Base-by-base conservation (phyloP, 352 stramenopile species). In the Pilasporangium apinafurcum region DNA sequence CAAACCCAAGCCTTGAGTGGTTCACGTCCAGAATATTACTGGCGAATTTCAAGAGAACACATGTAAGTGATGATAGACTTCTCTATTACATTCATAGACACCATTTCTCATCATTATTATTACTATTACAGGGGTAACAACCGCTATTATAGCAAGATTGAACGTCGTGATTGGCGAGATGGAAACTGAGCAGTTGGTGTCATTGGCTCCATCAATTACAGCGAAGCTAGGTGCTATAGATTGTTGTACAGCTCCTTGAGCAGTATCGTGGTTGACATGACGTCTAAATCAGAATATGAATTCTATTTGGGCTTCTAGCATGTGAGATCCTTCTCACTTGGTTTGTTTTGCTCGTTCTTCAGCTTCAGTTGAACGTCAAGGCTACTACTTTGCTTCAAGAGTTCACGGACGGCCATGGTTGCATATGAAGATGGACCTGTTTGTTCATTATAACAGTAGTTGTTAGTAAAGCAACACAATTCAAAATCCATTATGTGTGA, bases 381-480 rank as follows among this genome's bases (percentile, higher is more conserved):
- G 39, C 65, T 96, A 68, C 59, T 97, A 65, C 59, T 96, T 59
- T 84, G 80, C 62, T 98, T 98, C 53, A 97, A 96, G 9, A 99
- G 60, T 59, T 99, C 96, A 44, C 96, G 79, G 35, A 99, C 65
- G 7, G 88, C 92, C 51, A 98, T 96, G 12, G 90, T 98, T 16
- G 96, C 96, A 71, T 99, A 98, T 25, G 90, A 84, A 5, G 89
- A 97, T 20, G 91, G 59, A 43, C 72, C 74, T 79, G 12, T 12
- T 44, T 8, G 12, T 4, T 29, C 0, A 13, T 28, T 5, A 7
- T 8, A n/a, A 6, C 16, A 48, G 8, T 4, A 25, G 13, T 8
- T 14, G 7, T 10, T 13, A 13, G 8, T 10, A 25, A 6, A 29
- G 12, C 21, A 10, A 40, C 4, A 47, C 10, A 52, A n/a, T n/a